Base-by-base conservation (phyloP, 2,329 filamentous ascomycete genomes). In the Beauveria sp. region DNA sequence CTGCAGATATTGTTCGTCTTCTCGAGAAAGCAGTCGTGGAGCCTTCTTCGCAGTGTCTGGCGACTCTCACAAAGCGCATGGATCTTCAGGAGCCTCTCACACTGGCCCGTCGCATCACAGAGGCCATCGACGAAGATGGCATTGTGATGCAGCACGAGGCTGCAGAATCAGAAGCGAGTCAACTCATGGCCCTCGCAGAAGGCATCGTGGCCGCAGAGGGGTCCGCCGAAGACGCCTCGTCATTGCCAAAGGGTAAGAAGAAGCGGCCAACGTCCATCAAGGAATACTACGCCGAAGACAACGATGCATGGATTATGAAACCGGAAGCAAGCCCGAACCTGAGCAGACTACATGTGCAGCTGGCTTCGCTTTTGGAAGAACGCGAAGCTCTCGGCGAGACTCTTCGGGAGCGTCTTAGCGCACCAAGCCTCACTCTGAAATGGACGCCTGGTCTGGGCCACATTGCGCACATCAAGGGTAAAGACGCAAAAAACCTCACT, bases 71-170 rank as follows among this genome's bases (percentile, higher is more conserved):
- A 3, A 73, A 72, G 22, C 83, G 88, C 7, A 84, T 95, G 49
- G 80, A 84, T 60, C 79, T 97, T 22, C 79, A 83, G 14, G 83
- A 85, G 2, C 90, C 92, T 0, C 76, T 79, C 12, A 80, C 83
- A 48, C 82, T 98, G 5, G 90, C 93, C 2, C 75, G 79, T 24
- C 83, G 82, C 24, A 96, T 99, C 63, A 77, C 83, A 55, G 79
- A 83, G 3, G 88, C 93, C 4, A 96, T 99, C 62, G 95, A 99
- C 69, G 95, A 98, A 75, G 93, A 97, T 65, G 91, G 92, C 0
- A 78, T 98, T n/a, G 80, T 87, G 18, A 86, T 90, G 66, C 88
- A 90, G 68, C 93, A 97, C 68, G 84, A 88, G 42, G 81, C 88
- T 1, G 87, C 95, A 67, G 87, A 93, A 64, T 85, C 83, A 58